These are phyloP conservation scores for Tetracladium setigerum DNA, from an alignment of 495 filamentous ascomycete species.

Conservation along the genomic window DNA sequence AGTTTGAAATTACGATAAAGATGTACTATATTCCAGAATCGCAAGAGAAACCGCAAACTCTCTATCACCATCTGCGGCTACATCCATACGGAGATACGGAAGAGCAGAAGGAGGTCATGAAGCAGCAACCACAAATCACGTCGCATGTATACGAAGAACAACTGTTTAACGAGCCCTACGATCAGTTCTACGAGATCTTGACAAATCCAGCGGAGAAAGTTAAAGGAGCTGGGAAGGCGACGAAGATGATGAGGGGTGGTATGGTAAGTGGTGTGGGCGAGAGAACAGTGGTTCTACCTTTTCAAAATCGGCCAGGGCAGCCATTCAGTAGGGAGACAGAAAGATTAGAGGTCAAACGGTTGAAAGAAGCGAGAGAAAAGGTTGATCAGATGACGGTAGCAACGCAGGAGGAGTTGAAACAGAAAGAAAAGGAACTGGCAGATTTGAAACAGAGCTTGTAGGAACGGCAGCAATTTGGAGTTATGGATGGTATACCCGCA, in stretches of 20 bases:
- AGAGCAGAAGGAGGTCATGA: constrained; percentile 56
- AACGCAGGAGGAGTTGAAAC: constrained; percentile 55
- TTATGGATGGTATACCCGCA: neutral
- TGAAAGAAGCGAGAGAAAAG: constrained; percentile 62
- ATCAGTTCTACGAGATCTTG: constrained; percentile 76
- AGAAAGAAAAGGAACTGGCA: constrained; percentile 45
- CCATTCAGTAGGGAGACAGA: constrained; percentile 73
- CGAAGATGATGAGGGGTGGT: constrained; percentile 31
- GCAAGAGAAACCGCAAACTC: constrained; percentile 81
- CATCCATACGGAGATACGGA: constrained; percentile 79
- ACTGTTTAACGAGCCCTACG: constrained; percentile 92
- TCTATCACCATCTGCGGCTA: constrained; percentile 84
- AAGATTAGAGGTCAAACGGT: constrained; percentile 60
- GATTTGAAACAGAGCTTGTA: constrained; percentile 26
- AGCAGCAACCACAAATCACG: constrained; percentile 55
- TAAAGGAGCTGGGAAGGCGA: constrained; percentile 34
- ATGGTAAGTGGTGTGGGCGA: constrained; percentile 43
- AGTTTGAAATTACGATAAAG: constrained; percentile 93
- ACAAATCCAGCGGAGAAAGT: constrained; percentile 36
- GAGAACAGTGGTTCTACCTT: constrained; percentile 65
- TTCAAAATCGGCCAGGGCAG: constrained; percentile 50
- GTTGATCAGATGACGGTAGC: constrained; percentile 56
- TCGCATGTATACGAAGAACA: constrained; percentile 83
- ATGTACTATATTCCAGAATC: constrained; percentile 82
- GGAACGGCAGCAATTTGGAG: neutral